phyloP scores from a whole-genome alignment of 495 filamentous ascomycete genomes.

The Hyaloscypha hepaticicola region DNA sequence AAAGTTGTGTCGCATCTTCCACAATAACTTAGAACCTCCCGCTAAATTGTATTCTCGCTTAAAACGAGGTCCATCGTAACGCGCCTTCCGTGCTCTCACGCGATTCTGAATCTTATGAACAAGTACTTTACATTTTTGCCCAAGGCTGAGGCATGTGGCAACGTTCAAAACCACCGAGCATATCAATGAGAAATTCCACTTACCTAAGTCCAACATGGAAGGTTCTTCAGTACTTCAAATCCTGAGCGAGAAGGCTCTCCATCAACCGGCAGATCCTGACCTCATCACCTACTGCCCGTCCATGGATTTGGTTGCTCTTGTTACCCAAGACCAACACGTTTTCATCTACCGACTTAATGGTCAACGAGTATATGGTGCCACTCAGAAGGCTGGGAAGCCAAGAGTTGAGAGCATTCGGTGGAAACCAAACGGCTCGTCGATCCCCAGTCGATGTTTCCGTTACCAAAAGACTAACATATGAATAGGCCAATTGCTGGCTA shows the following conservation, averaged over 20 bases:
- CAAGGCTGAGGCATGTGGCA: background rate
- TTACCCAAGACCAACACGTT: conserved; percentile 62
- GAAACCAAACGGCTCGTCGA: conserved; percentile 72
- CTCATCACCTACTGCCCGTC: conserved; percentile 74
- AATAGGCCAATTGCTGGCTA: conserved; percentile 70
- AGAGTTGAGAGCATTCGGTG: conserved; percentile 51
- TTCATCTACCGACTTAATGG: conserved; percentile 67
- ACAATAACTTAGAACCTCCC: background rate
- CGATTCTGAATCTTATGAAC: background rate
- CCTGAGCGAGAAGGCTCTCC: conserved; percentile 45
- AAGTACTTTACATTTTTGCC: background rate
- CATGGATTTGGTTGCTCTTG: conserved; percentile 76
- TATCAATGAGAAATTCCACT: background rate
- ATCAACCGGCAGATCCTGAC: conserved; percentile 28
- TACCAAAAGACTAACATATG: conserved; percentile 20
- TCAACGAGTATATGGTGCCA: conserved; percentile 61
- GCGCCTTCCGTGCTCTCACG: conserved; percentile 1
- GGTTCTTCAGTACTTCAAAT: conserved; percentile 34
- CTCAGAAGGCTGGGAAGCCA: conserved; percentile 21
- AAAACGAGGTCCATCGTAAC: background rate
- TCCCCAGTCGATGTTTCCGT: conserved; percentile 4
- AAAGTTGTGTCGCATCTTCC: background rate
- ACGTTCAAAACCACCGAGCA: background rate
- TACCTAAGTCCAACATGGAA: conserved; percentile 17
- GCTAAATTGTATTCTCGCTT: background rate